phyloP scores from a whole-genome alignment of 2,329 filamentous ascomycete species.

The Penicillium brasilianum region DNA sequence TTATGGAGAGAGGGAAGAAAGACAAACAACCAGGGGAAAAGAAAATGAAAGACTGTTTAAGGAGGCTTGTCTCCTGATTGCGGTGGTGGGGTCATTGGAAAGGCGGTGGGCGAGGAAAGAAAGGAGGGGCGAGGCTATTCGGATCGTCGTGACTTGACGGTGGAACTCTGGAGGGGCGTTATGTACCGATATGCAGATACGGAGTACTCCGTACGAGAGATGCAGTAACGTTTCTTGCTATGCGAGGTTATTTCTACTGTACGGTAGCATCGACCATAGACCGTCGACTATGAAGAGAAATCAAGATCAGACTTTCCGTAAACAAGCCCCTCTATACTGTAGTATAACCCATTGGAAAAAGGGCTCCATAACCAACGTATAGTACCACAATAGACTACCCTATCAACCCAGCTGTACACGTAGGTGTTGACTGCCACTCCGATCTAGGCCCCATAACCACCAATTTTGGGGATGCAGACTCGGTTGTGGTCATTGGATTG shows the following conservation, averaged over 20 bases:
- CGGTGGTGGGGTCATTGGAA: slow-evolving; percentile 34
- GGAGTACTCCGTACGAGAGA: background rate
- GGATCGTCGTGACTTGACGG: slow-evolving; percentile 15
- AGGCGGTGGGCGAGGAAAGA: slow-evolving; percentile 36
- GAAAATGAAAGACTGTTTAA: slow-evolving; percentile 3
- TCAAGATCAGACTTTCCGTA: background rate
- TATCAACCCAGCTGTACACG: background rate
- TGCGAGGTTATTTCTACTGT: slow-evolving; percentile 17
- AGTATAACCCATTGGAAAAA: too few relatives aligned
- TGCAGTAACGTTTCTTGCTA: background rate
- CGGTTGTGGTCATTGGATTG: slow-evolving; percentile 1
- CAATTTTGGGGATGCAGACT: slow-evolving; percentile 7
- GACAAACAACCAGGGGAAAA: slow-evolving; percentile 11
- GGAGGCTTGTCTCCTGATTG: slow-evolving; percentile 27
- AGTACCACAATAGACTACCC: background rate
- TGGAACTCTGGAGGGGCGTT: background rate
- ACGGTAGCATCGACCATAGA: background rate
- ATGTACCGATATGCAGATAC: background rate
- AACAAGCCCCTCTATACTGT: background rate
- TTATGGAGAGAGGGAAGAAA: slow-evolving; percentile 16
- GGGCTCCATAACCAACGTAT: too few relatives aligned
- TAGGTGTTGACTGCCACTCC: background rate
- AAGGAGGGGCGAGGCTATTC: slow-evolving; percentile 36
- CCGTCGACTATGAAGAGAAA: background rate
- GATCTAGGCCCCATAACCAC: slow-evolving; percentile 15